Conservation (phyloP, 208 protist genomes). For the Angomonas deanei region DNA sequence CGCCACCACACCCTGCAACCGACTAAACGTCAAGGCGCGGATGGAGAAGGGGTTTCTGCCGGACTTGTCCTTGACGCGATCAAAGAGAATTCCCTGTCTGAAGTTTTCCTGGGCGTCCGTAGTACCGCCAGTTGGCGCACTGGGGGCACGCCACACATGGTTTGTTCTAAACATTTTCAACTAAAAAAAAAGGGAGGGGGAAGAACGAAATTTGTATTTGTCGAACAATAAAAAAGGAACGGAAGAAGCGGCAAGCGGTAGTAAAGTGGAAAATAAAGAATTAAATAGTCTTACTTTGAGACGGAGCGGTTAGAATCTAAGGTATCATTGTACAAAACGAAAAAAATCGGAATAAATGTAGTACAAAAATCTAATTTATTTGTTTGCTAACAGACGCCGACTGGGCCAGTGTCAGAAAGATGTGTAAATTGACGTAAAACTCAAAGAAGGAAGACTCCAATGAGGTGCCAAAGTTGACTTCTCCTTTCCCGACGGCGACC, state of each 20-base stretch:
- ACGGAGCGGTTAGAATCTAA: conserved; percentile 8
- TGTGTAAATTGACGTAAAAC: conserved; percentile 29
- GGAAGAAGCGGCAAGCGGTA: neutral
- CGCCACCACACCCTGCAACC: conserved; percentile 60
- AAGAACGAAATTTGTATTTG: neutral
- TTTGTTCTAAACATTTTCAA: too few relatives aligned
- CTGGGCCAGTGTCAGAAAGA: conserved; percentile 26
- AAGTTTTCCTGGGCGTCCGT: neutral
- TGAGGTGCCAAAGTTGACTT: neutral
- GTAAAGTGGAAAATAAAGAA: conserved; percentile 5
- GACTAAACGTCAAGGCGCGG: conserved; percentile 43
- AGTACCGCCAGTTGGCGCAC: neutral
- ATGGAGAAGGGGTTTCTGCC: conserved; percentile 16
- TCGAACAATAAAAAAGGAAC: too few relatives aligned
- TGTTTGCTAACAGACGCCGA: conserved; percentile 7
- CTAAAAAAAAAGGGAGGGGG: neutral
- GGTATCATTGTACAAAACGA: neutral
- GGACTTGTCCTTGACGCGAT: neutral
- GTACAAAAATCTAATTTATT: neutral
- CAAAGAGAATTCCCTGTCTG: neutral
- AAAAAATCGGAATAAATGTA: conserved; percentile 5
- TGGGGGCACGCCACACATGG: conserved; percentile 13
- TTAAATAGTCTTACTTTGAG: too few relatives aligned
- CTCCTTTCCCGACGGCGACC: neutral
- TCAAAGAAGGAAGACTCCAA: conserved; percentile 18